Evolutionary conservation across 2,329 filamentous ascomycete species (phyloP).

Genomic region (Fusarium graminum): DNA sequence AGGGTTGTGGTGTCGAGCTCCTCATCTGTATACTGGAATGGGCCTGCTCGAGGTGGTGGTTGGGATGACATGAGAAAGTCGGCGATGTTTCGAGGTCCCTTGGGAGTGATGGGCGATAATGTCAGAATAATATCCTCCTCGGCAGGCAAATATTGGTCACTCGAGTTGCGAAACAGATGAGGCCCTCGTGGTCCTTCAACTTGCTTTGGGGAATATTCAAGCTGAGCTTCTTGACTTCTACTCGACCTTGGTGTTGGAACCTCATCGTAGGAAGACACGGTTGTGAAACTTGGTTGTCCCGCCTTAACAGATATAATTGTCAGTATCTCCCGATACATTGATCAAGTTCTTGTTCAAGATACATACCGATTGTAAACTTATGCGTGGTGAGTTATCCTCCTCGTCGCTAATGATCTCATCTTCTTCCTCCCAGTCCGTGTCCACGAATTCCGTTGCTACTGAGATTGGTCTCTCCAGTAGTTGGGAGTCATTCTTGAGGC

Average conservation of each 20-base stretch:
- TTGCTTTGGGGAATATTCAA: conserved; percentile 71
- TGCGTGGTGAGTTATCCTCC: conserved; percentile 75
- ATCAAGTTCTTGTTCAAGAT: background rate
- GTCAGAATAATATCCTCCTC: conserved; percentile 70
- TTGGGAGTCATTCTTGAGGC: conserved; percentile 64
- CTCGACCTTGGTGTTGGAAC: conserved; percentile 80
- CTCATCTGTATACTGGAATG: conserved; percentile 68
- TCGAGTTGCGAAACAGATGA: conserved; percentile 83
- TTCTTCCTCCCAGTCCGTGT: conserved; percentile 78
- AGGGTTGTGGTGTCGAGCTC: conserved; percentile 72
- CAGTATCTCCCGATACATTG: conserved; percentile 22
- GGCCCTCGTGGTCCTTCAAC: conserved; percentile 87
- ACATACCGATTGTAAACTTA: conserved; percentile 80
- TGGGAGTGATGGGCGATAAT: conserved; percentile 80
- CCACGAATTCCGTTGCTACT: conserved; percentile 81
- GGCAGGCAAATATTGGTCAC: conserved; percentile 53
- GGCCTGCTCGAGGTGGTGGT: conserved; percentile 58
- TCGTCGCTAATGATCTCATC: conserved; percentile 73
- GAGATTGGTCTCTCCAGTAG: conserved; percentile 70
- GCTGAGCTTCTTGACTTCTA: conserved; percentile 70
- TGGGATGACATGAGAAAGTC: conserved; percentile 47
- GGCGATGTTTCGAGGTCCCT: conserved; percentile 61
- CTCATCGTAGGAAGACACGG: conserved; percentile 88
- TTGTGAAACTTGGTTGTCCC: conserved; percentile 82
- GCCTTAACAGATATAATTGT: conserved; percentile 61